Conservation (phyloP, 345 rosid genomes). For the Kandelia obovata region DNA sequence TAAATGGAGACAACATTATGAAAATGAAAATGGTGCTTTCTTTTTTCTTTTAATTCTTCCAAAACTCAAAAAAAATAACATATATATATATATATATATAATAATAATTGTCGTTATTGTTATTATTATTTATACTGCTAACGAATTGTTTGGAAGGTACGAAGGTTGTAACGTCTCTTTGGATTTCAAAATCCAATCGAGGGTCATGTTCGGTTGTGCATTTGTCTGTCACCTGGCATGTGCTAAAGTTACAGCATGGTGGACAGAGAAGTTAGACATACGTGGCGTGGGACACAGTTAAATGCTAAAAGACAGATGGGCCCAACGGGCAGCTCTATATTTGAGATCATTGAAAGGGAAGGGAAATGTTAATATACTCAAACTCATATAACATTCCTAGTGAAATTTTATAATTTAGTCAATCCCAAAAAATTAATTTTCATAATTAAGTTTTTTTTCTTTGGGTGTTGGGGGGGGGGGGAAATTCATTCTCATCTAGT, state of each 20-base stretch:
- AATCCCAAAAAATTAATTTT: too few species aligned
- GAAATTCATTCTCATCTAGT: too few species aligned
- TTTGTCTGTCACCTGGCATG: not conserved
- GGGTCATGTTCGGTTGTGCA: not conserved
- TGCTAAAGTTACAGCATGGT: slow-evolving; percentile 1
- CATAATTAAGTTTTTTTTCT: too few species aligned
- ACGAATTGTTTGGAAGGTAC: not conserved
- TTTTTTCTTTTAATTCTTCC: not conserved
- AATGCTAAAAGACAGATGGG: not conserved
- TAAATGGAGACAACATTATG: slow-evolving; percentile 32
- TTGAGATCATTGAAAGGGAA: not conserved
- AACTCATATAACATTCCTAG: too few species aligned
- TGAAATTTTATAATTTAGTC: too few species aligned
- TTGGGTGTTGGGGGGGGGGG: too few species aligned
- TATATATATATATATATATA: too few species aligned
- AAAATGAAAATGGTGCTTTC: not conserved
- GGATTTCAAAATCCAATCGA: slow-evolving; percentile 58
- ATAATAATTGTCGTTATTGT: not conserved
- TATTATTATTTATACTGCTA: slow-evolving; percentile 8
- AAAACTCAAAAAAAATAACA: too few species aligned
- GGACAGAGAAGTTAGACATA: not conserved
- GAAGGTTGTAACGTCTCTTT: slow-evolving; percentile 58
- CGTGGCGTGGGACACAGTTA: slow-evolving; percentile 15
- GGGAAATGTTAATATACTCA: not conserved
- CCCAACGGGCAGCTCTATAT: slow-evolving; percentile 6